Evolutionary conservation across 495 filamentous ascomycete genomes (phyloP), one percentile per base, ranked within the genome.

Genomic region (Penicillium coprophilum): DNA sequence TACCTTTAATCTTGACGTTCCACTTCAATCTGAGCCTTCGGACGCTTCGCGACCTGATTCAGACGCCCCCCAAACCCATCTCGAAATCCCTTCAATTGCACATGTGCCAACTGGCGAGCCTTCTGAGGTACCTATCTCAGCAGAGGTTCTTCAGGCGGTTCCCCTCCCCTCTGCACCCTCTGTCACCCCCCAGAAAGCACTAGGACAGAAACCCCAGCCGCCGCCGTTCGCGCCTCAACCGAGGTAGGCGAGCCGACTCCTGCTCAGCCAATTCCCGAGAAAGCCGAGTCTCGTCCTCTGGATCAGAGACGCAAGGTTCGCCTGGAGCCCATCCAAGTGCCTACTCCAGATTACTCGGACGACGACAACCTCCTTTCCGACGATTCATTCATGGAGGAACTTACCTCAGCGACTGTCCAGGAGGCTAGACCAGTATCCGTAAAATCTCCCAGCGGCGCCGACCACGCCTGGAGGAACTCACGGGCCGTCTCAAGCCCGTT

Each of bases 351-450:
- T 23, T 78, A 79, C 58, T 84, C 85, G 3, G 80, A 87, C 58
- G 82, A 85, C 61, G 82, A 80, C 45, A 78, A 85, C 61, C 82
- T 86, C 53, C 80, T 83, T 30, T 92, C 89, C 7, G 90, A 95
- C 68, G 91, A 96, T 70, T 90, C 86, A 31, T 87, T 96, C 61
- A 88, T 96, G 85, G 88, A 94, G 55, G 91, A 96, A 76, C 76
- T 96, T 49, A 88, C 88, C 59, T 88, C 83, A 34, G 91, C 91
- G 31, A 90, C 85, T 3, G 73, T 96, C 17, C 83, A 96, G 66
- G 83, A 96, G 73, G 91, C 92, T 23, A 88, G 88, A 64, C 89
- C 90, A 4, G 84, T 96, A 17, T 84, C 84, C 0, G 88, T 96
- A 8, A 92, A 91, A 66, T 90, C 92, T n/a, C 90, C 91, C 36